Evolutionary conservation across 1,284 basidiomycete genomes (phyloP), one percentile per base, ranked within the genome.

Genomic region (Cystobasidium pallidum): DNA sequence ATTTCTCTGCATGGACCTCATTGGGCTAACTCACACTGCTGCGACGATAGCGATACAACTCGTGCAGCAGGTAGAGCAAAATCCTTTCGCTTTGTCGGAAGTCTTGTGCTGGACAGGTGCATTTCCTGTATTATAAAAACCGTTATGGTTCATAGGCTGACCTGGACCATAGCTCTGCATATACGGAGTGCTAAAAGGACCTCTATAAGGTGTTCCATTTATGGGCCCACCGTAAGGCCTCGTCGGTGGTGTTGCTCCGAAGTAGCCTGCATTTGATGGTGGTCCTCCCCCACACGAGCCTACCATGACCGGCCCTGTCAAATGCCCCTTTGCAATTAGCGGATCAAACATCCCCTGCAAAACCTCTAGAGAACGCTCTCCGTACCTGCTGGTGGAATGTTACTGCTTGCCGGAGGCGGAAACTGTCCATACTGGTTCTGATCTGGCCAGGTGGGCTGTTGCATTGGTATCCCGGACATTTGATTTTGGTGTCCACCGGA

Each of bases 231-330:
- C 54, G 43, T 45, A 45, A 17, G 43, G 43, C n/a, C 43, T 19
- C 8, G 43, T 17, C 7, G 28, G 54, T 7, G 19, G 30, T 13
- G 30, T 32, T 34, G 24, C 54, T 10, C 54, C 54, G 32, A 34
- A 57, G 19, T 57, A 57, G 54, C 30, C 30, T 19, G 30, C 54
- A 34, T 57, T 57, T 21, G 54, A 57, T 19, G 54, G 54, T 34
- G 54, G 30, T n/a, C 54, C 54, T 3, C 49, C 49, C 26, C 49
- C 49, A 21, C 30, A 34, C 21, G 54, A 57, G 54, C 54, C 54
- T 57, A 57, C 54, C 54, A 57, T 57, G 28, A 32, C n/a, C 10
- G 54, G 54, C 10, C 54, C 54, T 57, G 54, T 45, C 3, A 3
- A 19, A 57, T 15, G 19, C n/a, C 15, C 3, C 43, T n/a, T n/a